Evolutionary conservation across 805 yeast genomes (phyloP).

Genomic region (Candida coleopterorum): DNA sequence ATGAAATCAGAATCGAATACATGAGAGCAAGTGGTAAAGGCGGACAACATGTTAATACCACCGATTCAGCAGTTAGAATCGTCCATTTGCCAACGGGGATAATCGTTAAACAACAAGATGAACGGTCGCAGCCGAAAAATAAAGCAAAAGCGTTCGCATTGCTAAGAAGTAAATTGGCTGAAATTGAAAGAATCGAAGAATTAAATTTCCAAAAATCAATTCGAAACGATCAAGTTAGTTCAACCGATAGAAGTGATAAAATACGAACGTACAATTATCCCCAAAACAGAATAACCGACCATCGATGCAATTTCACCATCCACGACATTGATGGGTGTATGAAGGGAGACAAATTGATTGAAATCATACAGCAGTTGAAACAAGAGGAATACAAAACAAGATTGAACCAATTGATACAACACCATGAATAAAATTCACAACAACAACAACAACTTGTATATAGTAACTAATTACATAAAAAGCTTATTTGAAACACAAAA

Average conservation of each 20-base stretch:
- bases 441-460: too few relatives aligned
- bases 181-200: conserved; percentile 61
- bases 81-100: conserved; percentile 91
- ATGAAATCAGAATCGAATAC: conserved; percentile 89
- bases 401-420: conserved; percentile 13
- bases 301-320: conserved; percentile 76
- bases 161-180: conserved; percentile 80
- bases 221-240: conserved; percentile 77
- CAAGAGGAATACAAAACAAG: conserved; percentile 35
- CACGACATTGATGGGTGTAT: conserved; percentile 57
- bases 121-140: conserved; percentile 89
- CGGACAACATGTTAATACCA: conserved; percentile 96
- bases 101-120: conserved; percentile 87
- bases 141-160: conserved; percentile 88
- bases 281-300: conserved; percentile 91
- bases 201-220: conserved; percentile 60
- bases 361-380: conserved; percentile 33
- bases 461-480: too few relatives aligned
- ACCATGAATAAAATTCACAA: too few relatives aligned
- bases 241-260: conserved; percentile 89
- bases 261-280: conserved; percentile 91
- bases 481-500: too few relatives aligned
- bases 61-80: conserved; percentile 92
- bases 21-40: conserved; percentile 98
- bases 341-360: conserved; percentile 31